These are phyloP conservation scores for Lentinula raphanica DNA, from an alignment of 768 basidiomycete species.

Conservation along the genomic window DNA sequence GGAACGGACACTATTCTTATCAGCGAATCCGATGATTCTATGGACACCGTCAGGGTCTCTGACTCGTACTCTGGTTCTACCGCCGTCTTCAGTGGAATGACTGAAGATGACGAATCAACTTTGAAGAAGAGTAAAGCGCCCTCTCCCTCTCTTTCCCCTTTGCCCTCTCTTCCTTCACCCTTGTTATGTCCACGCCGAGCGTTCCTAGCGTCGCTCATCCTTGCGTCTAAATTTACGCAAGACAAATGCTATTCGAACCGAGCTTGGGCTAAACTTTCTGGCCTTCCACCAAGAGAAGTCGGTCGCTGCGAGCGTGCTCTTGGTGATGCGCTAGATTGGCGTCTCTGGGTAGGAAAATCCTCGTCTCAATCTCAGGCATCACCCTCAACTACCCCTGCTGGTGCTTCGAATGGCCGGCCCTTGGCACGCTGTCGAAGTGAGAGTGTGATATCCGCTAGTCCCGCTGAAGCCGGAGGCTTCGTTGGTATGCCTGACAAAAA, in stretches of 20 bases:
- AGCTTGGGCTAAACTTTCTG: slow-evolving; percentile 93
- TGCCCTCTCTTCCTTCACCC: slow-evolving; percentile 59
- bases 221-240: slow-evolving; percentile 90
- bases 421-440: slow-evolving; percentile 53
- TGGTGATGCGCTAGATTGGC: slow-evolving; percentile 81
- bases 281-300: slow-evolving; percentile 80
- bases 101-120: slow-evolving; percentile 2
- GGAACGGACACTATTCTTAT: slow-evolving; percentile 9
- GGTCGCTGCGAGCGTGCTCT: slow-evolving; percentile 85
- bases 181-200: slow-evolving; percentile 84
- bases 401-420: slow-evolving; percentile 24
- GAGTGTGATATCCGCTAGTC: slow-evolving; percentile 19
- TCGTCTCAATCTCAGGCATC: slow-evolving; percentile 24
- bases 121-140: slow-evolving; percentile 11
- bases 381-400: slow-evolving; percentile 14
- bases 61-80: slow-evolving; percentile 22
- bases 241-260: slow-evolving; percentile 91
- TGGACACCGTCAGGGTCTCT: slow-evolving; percentile 41
- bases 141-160: slow-evolving; percentile 16
- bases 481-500: slow-evolving; percentile 10
- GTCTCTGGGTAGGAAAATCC: slow-evolving; percentile 87
- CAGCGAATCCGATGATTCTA: slow-evolving; percentile 18
- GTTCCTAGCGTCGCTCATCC: slow-evolving; percentile 82
- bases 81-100: not conserved
- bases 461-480: slow-evolving; percentile 12